A percentile compares a stretch with the other conserved stretches of the same genome.
Conservation (phyloP, 257 asterid species). For the Fraxinus cuspidata region DNA sequence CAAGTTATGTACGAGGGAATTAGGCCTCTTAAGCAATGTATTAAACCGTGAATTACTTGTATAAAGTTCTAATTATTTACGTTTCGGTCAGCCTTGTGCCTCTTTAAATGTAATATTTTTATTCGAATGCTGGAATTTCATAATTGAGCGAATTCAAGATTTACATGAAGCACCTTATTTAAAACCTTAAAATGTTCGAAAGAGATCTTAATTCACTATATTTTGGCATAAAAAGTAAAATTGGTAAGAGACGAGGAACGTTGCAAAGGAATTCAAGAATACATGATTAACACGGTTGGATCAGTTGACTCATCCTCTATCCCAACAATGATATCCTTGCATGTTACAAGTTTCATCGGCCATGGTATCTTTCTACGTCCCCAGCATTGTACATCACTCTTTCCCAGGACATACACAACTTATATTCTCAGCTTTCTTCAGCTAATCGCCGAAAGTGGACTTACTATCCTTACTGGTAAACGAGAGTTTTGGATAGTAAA, state of each 20-base stretch:
- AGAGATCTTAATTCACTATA: neutral
- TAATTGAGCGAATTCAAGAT: too few relatives aligned
- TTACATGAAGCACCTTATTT: too few relatives aligned
- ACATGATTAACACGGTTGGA: neutral
- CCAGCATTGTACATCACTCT: neutral
- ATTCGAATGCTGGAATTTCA: too few relatives aligned
- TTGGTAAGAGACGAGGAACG: neutral
- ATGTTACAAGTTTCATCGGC: neutral
- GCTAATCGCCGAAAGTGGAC: slow-evolving; percentile 34
- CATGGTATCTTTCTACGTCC: neutral
- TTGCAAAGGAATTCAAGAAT: neutral
- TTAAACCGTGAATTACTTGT: too few relatives aligned
- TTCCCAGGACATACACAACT: slow-evolving; percentile 11
- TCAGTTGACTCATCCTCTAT: neutral
- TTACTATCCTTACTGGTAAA: slow-evolving; percentile 37
- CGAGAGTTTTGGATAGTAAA: slow-evolving; percentile 46
- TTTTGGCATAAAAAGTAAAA: neutral
- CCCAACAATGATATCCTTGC: neutral
- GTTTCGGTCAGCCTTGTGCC: too few relatives aligned
- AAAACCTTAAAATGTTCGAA: too few relatives aligned
- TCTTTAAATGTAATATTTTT: too few relatives aligned
- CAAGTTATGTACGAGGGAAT: too few relatives aligned
- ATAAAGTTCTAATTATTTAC: too few relatives aligned
- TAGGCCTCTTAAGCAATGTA: too few relatives aligned
- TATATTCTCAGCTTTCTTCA: slow-evolving; percentile 21